Percentiles rank a stretch among this genome's conserved stretches.
Evolutionary conservation across 164 flowering plant genomes (phyloP).

Genomic region (Macadamia integrifolia): DNA sequence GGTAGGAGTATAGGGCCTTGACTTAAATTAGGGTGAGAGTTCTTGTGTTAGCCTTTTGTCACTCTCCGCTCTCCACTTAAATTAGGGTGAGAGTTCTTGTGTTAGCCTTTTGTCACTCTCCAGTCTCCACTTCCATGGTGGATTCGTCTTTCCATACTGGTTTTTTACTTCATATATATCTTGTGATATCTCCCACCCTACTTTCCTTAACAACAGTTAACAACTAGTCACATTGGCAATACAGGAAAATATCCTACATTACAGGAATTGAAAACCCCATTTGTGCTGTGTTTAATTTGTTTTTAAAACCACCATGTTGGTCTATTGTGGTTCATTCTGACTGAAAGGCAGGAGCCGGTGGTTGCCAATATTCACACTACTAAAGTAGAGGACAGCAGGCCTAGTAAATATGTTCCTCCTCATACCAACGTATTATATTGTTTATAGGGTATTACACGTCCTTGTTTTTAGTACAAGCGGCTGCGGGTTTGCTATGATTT

Average conservation of each 20-base stretch:
- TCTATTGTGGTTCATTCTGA: background rate
- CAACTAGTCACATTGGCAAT: background rate
- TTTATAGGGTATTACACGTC: too few relatives aligned
- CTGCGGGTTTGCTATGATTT: too few relatives aligned
- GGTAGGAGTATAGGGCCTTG: background rate
- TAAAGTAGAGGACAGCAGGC: background rate
- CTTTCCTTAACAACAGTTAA: background rate
- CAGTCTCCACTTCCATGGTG: background rate
- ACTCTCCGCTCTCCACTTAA: background rate
- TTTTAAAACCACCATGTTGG: background rate
- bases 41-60: background rate
- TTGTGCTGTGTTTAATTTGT: background rate
- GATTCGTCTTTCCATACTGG: slow-evolving; percentile 1
- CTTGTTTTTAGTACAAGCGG: too few relatives aligned
- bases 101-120: background rate
- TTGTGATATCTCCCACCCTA: background rate
- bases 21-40: background rate
- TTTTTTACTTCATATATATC: background rate
- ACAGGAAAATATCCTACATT: background rate
- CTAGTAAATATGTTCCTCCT: too few relatives aligned
- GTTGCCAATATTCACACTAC: background rate
- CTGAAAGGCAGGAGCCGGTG: background rate
- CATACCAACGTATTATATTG: too few relatives aligned
- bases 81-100: background rate
- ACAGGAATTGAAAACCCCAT: background rate